Conservation (phyloP, 225 moss, liverwort and hornwort genomes). For the Lunularia cruciata region DNA sequence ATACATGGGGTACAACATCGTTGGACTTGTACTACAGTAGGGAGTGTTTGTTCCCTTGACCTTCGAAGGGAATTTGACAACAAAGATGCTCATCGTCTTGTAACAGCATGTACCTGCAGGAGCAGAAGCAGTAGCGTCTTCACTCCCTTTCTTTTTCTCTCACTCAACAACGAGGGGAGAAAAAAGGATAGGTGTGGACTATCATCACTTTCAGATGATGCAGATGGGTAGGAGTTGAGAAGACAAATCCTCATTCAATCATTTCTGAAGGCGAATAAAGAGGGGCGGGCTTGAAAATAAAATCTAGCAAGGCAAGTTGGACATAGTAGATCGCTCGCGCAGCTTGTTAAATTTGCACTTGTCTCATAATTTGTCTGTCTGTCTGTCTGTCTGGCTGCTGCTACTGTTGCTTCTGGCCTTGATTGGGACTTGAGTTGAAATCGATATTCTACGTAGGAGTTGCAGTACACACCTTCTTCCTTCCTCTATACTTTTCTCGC, state of each 20-base stretch:
- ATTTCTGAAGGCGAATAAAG: background rate
- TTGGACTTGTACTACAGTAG: too few species aligned
- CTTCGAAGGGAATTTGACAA: background rate
- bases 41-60: background rate
- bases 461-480: too few species aligned
- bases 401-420: background rate
- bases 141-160: too few species aligned
- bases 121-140: background rate
- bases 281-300: too few species aligned
- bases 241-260: background rate
- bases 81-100: background rate
- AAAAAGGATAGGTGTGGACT: too few species aligned
- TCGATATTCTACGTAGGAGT: too few species aligned
- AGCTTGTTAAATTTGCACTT: background rate
- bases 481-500: too few species aligned
- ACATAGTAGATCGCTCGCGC: background rate
- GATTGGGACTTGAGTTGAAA: too few species aligned
- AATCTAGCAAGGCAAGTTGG: background rate
- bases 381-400: slow-evolving; percentile 13
- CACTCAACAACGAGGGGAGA: too few species aligned
- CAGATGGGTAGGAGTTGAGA: background rate
- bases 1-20: too few species aligned
- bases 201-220: too few species aligned
- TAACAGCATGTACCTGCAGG: background rate
- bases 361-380: slow-evolving; percentile 1